phyloP scores from a whole-genome alignment of 495 filamentous ascomycete genomes.

The Neurospora pannonica region DNA sequence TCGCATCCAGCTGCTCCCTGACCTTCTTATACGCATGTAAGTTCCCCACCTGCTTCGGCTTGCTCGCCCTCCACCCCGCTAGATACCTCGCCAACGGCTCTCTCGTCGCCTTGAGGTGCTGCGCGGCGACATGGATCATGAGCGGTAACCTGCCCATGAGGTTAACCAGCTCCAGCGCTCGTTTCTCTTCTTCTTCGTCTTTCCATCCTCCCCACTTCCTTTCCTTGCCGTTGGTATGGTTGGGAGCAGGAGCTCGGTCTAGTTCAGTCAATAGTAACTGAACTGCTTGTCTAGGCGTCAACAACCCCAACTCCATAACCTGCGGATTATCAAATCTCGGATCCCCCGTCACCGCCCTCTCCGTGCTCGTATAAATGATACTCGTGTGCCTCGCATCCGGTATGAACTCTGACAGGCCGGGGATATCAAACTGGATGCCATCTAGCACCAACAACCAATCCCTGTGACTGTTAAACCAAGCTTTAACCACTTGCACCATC shows the following conservation, averaged over 20 bases:
- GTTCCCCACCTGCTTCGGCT: constrained; percentile 54
- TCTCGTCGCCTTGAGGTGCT: constrained; percentile 59
- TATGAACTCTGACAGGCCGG: constrained; percentile 53
- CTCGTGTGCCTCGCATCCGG: constrained; percentile 59
- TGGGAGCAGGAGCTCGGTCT: constrained; percentile 23
- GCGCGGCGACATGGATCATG: constrained; percentile 70
- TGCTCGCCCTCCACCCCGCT: constrained; percentile 50
- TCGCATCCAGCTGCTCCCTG: constrained; percentile 56
- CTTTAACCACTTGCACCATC: constrained; percentile 52
- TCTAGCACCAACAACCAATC: constrained; percentile 73
- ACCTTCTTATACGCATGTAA: constrained; percentile 58
- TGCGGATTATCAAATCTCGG: constrained; percentile 66
- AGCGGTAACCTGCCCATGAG: constrained; percentile 64
- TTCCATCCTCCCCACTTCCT: no score
- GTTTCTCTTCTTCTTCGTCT: constrained; percentile 46
- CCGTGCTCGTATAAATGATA: constrained; percentile 70
- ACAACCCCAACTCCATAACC: constrained; percentile 51
- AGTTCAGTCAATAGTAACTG: constrained; percentile 40
- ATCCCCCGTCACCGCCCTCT: constrained; percentile 56
- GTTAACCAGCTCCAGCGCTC: constrained; percentile 57
- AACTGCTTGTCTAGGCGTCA: constrained; percentile 42
- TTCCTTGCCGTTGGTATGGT: no score
- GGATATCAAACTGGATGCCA: constrained; percentile 60
- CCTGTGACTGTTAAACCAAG: constrained; percentile 60
- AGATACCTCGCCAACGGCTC: constrained; percentile 65